phyloP scores from a whole-genome alignment of 805 yeast genomes.

The Metschnikowia continentalis region DNA sequence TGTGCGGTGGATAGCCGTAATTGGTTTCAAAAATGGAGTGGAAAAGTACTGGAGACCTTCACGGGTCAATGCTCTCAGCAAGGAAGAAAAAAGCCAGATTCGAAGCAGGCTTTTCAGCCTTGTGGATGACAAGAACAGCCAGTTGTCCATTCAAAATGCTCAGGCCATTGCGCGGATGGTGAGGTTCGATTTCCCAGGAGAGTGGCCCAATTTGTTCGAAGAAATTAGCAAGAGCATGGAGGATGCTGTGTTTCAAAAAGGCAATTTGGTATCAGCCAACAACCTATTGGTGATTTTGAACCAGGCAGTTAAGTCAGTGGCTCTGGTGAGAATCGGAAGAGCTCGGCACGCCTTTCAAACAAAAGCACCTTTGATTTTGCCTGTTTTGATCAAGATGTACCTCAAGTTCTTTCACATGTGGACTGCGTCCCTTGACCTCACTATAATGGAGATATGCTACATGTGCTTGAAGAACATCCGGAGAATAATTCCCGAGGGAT shows the following conservation, averaged over 20 bases:
- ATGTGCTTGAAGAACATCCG: slow-evolving; percentile 70
- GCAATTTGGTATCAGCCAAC: slow-evolving; percentile 51
- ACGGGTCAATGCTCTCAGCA: slow-evolving; percentile 45
- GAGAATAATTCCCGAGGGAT: slow-evolving; percentile 72
- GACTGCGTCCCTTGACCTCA: slow-evolving; percentile 48
- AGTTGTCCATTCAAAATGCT: slow-evolving; percentile 77
- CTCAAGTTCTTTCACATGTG: slow-evolving; percentile 57
- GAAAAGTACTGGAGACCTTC: slow-evolving; percentile 82
- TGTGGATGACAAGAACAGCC: slow-evolving; percentile 67
- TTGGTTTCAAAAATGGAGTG: slow-evolving; percentile 83
- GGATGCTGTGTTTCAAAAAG: slow-evolving; percentile 35
- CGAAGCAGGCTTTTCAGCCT: slow-evolving; percentile 53
- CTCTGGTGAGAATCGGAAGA: slow-evolving; percentile 78
- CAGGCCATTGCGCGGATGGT: slow-evolving; percentile 75
- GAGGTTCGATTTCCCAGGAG: slow-evolving; percentile 78
- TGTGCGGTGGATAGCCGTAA: slow-evolving; percentile 80
- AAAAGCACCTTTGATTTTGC: slow-evolving; percentile 60
- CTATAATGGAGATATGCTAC: slow-evolving; percentile 71
- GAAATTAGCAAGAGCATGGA: slow-evolving; percentile 47
- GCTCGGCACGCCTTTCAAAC: slow-evolving; percentile 73
- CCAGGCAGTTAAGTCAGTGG: slow-evolving; percentile 70
- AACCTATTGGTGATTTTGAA: slow-evolving; percentile 66
- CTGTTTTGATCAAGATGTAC: slow-evolving; percentile 58
- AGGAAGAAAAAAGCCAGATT: slow-evolving; percentile 69
- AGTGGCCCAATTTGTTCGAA: slow-evolving; percentile 82